Conservation (phyloP, 1,139 yeast species). For the Citeromyces hawaiiensis region DNA sequence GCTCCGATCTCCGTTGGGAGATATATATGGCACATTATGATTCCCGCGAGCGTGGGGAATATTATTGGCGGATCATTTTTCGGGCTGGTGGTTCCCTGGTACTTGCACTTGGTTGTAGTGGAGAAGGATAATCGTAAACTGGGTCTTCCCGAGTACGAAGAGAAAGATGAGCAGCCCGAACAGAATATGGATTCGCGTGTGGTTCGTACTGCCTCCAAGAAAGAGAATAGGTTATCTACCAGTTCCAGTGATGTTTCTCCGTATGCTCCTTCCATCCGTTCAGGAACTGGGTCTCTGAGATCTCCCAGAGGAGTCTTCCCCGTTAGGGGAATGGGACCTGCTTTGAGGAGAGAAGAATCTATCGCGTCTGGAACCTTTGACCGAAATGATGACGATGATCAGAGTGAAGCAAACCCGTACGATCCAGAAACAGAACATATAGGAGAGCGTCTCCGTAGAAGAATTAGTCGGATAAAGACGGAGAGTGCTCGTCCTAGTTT, state of each 20-base stretch:
- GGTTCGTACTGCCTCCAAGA: constrained; percentile 23
- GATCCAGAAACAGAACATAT: constrained; percentile 13
- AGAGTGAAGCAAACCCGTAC: constrained; percentile 8
- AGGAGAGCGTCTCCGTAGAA: constrained; percentile 15
- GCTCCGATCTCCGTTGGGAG: constrained; percentile 47
- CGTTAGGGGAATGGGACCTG: constrained; percentile 62
- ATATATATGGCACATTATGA: constrained; percentile 58
- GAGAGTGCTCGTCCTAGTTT: background rate
- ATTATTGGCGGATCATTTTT: constrained; percentile 58
- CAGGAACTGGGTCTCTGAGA: constrained; percentile 14
- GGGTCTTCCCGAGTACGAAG: constrained; percentile 52
- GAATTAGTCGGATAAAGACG: constrained; percentile 14
- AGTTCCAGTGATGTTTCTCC: background rate
- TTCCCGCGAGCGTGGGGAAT: constrained; percentile 62
- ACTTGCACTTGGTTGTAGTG: constrained; percentile 54
- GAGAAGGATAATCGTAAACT: constrained; percentile 50
- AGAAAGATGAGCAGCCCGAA: constrained; percentile 71
- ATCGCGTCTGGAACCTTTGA: constrained; percentile 27
- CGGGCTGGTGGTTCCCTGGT: constrained; percentile 51
- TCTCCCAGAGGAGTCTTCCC: constrained; percentile 75
- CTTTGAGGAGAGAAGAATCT: constrained; percentile 37
- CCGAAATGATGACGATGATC: constrained; percentile 3
- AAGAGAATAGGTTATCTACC: constrained; percentile 2
- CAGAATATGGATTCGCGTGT: constrained; percentile 66
- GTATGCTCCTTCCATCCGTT: constrained; percentile 2